Evolutionary conservation across 768 basidiomycete genomes (phyloP).

Genomic region (Boletus pseudopeckii): DNA sequence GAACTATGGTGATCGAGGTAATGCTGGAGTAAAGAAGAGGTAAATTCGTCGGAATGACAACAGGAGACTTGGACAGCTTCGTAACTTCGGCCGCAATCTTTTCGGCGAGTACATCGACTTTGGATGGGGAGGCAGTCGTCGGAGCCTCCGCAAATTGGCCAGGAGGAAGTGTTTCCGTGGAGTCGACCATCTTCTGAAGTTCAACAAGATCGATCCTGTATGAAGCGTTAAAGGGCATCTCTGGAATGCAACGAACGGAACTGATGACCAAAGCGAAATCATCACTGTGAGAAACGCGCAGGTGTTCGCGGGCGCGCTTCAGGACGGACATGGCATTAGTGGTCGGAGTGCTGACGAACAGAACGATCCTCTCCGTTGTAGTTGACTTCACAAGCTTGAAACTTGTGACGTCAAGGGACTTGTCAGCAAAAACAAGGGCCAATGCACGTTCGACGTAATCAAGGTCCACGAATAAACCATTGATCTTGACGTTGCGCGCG

Average conservation of each 20-base stretch:
- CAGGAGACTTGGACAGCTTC: conserved; percentile 24
- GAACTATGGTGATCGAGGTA: conserved; percentile 28
- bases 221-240: conserved; percentile 15
- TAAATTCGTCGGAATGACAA: conserved; percentile 27
- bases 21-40: conserved; percentile 34
- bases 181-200: conserved; percentile 12
- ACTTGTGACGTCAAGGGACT: conserved; percentile 1
- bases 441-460: conserved; percentile 16
- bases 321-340: too few species aligned
- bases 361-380: conserved; percentile 2
- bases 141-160: conserved; percentile 4
- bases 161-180: conserved; percentile 3
- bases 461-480: conserved; percentile 15
- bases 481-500: conserved; percentile 16
- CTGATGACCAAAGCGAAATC: too few species aligned
- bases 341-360: too few species aligned
- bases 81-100: conserved; percentile 33
- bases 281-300: too few species aligned
- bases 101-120: conserved; percentile 28
- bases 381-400: conserved; percentile 16
- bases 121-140: conserved; percentile 12
- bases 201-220: conserved; percentile 15
- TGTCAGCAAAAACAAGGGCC: conserved; percentile 11
- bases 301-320: too few species aligned
- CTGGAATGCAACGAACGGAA: conserved; percentile 11